phyloP scores from a whole-genome alignment of 768 basidiomycete species.

The Mycena galericulata region DNA sequence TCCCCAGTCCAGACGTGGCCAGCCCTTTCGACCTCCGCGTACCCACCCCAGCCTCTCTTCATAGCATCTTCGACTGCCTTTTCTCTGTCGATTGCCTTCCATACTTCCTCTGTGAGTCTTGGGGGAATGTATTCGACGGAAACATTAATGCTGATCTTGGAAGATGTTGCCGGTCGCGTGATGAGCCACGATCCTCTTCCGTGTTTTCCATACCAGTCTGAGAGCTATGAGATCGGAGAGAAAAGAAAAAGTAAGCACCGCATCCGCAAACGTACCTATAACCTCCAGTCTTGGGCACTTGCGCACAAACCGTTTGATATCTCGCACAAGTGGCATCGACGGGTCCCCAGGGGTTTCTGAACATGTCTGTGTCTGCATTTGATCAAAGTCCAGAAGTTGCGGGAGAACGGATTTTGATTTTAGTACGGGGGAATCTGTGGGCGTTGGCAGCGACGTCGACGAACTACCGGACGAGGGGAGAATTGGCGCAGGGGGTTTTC shows the following conservation, averaged over 20 bases:
- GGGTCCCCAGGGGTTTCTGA: constrained; percentile 41
- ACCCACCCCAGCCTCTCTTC: constrained; percentile 35
- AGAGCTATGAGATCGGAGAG: constrained; percentile 7
- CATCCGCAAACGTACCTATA: constrained; percentile 39
- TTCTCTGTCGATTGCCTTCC: constrained; percentile 37
- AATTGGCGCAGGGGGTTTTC: constrained; percentile 42
- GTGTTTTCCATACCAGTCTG: constrained; percentile 51
- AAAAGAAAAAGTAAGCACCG: background rate
- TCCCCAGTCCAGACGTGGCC: constrained; percentile 46
- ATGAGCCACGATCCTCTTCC: constrained; percentile 49
- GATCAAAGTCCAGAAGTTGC: constrained; percentile 42
- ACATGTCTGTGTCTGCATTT: constrained; percentile 42
- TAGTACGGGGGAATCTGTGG: constrained; percentile 45
- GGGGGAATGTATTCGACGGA: constrained; percentile 47
- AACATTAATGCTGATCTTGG: constrained; percentile 46
- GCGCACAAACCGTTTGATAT: constrained; percentile 52
- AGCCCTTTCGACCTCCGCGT: constrained; percentile 38
- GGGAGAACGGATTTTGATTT: constrained; percentile 43
- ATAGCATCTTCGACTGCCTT: constrained; percentile 32
- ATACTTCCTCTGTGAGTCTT: constrained; percentile 35
- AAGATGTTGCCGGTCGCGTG: constrained; percentile 37
- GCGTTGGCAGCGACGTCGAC: constrained; percentile 44
- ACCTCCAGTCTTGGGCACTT: constrained; percentile 47
- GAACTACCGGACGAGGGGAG: constrained; percentile 28
- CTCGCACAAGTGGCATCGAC: constrained; percentile 50